These are phyloP conservation scores for Fomes fomentarius DNA, from an alignment of 1,284 basidiomycete species.

Conservation along the genomic window DNA sequence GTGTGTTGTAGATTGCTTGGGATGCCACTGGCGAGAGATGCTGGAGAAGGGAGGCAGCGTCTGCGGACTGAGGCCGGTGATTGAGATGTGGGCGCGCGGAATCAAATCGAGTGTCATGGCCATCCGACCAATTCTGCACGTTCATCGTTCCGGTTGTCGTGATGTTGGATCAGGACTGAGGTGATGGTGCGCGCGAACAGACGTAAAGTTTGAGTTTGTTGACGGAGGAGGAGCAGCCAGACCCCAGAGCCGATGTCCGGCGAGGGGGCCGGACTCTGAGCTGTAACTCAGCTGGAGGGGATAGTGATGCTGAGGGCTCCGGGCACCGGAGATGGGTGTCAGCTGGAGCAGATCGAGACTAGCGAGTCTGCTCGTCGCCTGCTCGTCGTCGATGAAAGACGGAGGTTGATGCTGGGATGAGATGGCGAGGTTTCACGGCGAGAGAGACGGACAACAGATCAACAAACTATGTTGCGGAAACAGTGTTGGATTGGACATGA, in stretches of 20 bases:
- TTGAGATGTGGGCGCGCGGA: conserved; percentile 10
- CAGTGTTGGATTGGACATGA: neutral
- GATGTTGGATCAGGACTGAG: conserved; percentile 21
- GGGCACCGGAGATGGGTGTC: neutral
- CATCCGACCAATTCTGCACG: conserved; percentile 14
- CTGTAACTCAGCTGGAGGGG: neutral
- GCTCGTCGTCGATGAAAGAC: too few species aligned
- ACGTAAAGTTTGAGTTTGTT: too few species aligned
- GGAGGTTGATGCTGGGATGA: too few species aligned
- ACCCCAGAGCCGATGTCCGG: neutral
- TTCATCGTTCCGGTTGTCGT: conserved; percentile 14
- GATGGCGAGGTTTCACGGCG: too few species aligned
- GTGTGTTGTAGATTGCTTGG: too few species aligned
- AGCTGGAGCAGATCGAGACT: too few species aligned
- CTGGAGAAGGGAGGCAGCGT: neutral
- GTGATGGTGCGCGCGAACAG: conserved; percentile 19
- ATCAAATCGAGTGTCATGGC: conserved; percentile 10
- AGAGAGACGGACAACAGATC: too few species aligned
- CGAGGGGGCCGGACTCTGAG: neutral
- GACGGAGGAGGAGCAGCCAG: too few species aligned
- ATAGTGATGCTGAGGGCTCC: neutral
- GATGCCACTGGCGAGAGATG: too few species aligned
- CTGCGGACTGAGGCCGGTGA: conserved; percentile 1
- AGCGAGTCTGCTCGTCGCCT: too few species aligned
- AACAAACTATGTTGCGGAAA: too few species aligned